A percentile compares a stretch with the other conserved stretches of the same genome.
phyloP scores from a whole-genome alignment of 805 yeast species.

The Wickerhamiella azyma region DNA sequence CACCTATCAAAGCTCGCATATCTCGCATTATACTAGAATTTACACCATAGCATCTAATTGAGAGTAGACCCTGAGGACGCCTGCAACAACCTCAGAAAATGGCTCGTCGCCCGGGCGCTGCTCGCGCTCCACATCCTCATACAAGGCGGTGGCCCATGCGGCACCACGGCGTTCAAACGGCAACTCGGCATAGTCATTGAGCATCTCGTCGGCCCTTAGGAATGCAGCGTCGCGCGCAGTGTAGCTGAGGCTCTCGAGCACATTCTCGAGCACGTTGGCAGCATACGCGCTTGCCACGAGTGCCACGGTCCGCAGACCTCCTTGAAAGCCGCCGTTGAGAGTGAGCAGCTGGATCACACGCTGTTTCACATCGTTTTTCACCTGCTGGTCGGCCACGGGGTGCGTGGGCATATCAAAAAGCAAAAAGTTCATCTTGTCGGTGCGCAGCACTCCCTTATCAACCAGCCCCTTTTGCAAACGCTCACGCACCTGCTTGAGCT shows the following conservation, averaged over 20 bases:
- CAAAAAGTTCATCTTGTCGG: conserved; percentile 88
- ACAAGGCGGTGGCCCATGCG: conserved; percentile 35
- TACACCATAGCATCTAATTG: conserved; percentile 81
- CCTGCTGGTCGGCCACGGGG: conserved; percentile 75
- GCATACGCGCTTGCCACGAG: conserved; percentile 85
- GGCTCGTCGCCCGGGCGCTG: conserved; percentile 27
- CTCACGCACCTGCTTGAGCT: conserved; percentile 93
- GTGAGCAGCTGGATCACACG: conserved; percentile 60
- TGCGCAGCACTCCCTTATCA: conserved; percentile 89
- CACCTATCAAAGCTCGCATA: no score
- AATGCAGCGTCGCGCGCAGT: conserved; percentile 88
- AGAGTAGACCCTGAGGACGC: conserved; percentile 78
- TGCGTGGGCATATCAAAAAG: conserved; percentile 98
- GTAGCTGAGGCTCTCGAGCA: conserved; percentile 53
- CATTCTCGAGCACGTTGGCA: conserved; percentile 91
- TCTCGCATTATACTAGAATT: conserved; percentile 7
- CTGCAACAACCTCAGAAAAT: conserved; percentile 79
- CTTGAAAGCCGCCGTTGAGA: conserved; percentile 43
- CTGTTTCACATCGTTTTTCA: conserved; percentile 68
- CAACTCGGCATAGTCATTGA: conserved; percentile 67
- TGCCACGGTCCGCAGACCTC: conserved; percentile 56
- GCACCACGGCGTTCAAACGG: conserved; percentile 55
- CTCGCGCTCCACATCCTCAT: conserved; percentile 35
- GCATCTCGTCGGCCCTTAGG: conserved; percentile 83
- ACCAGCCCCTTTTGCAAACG: conserved; percentile 92